Base-by-base conservation (phyloP, 2,329 filamentous ascomycete species). In the Nemania sp. region DNA sequence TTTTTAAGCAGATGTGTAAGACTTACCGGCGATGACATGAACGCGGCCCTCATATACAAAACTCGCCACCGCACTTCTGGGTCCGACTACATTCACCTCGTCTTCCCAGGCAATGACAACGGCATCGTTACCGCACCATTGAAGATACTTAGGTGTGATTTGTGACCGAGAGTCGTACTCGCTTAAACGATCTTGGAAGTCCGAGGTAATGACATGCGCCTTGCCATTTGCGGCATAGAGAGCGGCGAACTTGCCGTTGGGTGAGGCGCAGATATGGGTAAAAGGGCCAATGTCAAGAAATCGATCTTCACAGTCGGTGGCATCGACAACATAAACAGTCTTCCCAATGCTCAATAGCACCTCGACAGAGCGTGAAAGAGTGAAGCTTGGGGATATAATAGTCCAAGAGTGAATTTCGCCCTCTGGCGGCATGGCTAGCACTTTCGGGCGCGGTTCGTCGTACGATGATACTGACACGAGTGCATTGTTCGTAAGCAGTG, bases 51-150 rank as follows among this genome's bases (percentile, higher is more conserved):
- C 94, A 79, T 98, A 98, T 74, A 94, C 95, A 79, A 94, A 96
- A 69, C 89, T 90, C 49, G 83, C 89, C 5, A 92, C 90, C 10
- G 92, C 88, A 51, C 93, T 93, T 43, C 90, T 92, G 0, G 94
- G 93, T 0, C 95, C 96, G 68, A 99, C 92, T 29, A 99, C 86
- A 77, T 98, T 96, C 3, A 99, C 91, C 79, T 99, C 96, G 77
- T 99, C 96, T 77, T 98, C 96, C 96, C 96, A 99, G 0, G 94
- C 94, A 74, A 99, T 89, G 29, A 97, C 89, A 3, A 96, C 92
- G 15, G 94, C 93, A 79, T 98, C 95, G 75, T 96, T 95, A 5
- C 96, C 96, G 79, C 96, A 99, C 96, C 96, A 99, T 75, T 96
- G 91, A 69, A 99, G 87, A 71, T 96, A 93, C 74, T 93, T 92